phyloP scores from a whole-genome alignment of 306 rosid genomes.

The Rubus parviflorus region DNA sequence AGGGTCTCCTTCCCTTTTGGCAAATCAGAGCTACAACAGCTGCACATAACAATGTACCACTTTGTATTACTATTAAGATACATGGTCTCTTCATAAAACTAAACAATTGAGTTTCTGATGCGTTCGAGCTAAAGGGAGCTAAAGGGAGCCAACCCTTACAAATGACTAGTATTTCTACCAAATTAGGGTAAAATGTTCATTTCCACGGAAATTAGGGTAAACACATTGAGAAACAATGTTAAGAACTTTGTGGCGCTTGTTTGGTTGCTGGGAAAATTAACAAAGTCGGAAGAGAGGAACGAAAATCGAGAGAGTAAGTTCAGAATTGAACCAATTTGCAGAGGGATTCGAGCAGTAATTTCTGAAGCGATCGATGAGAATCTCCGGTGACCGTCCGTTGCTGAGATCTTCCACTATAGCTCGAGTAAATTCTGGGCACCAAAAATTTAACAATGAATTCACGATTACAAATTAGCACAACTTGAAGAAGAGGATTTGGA shows the following conservation, averaged over 20 bases:
- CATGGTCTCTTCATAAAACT: not conserved
- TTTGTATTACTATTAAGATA: not conserved
- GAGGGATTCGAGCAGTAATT: constrained; percentile 50
- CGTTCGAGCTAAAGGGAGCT: not conserved
- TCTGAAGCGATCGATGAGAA: constrained; percentile 64
- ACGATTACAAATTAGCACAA: not conserved
- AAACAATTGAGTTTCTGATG: not conserved
- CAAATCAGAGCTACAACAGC: constrained; percentile 55
- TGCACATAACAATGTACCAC: constrained; percentile 28
- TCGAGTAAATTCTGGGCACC: constrained; percentile 58
- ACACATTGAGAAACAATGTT: not conserved
- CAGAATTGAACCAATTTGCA: constrained; percentile 50
- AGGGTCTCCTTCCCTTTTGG: constrained; percentile 65
- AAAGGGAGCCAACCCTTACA: not conserved
- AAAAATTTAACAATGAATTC: not conserved
- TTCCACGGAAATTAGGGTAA: not conserved
- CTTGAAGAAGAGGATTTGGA: not conserved
- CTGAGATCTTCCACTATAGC: constrained; percentile 48
- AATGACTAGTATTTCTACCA: not conserved
- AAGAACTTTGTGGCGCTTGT: too few species aligned
- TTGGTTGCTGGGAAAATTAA: constrained; percentile 2
- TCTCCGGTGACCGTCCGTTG: constrained; percentile 53
- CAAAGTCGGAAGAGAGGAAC: not conserved
- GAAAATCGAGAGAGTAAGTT: not conserved
- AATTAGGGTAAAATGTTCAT: not conserved